phyloP scores from a whole-genome alignment of 192 early-diverging fungal species.

The Podochytrium sp. region DNA sequence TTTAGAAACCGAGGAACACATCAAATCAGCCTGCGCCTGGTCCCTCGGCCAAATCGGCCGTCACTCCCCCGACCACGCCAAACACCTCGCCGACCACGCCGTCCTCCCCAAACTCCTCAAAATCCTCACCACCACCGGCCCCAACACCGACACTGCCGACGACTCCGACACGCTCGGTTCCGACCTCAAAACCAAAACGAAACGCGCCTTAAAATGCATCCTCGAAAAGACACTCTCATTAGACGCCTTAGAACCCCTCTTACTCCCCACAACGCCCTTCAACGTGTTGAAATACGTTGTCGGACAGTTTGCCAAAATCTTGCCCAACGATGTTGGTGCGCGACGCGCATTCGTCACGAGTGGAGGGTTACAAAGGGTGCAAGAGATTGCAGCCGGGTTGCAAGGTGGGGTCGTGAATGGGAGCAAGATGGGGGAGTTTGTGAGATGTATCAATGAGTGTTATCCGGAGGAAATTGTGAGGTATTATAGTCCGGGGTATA shows the following conservation, averaged over 20 bases:
- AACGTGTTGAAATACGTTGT: slow-evolving; percentile 64
- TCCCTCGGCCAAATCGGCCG: slow-evolving; percentile 63
- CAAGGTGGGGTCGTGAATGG: slow-evolving; percentile 23
- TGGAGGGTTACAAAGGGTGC: slow-evolving; percentile 54
- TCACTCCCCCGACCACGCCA: slow-evolving; percentile 65
- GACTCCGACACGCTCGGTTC: slow-evolving; percentile 43
- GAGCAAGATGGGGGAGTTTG: slow-evolving; percentile 61
- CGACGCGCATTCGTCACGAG: slow-evolving; percentile 58
- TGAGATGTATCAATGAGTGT: slow-evolving; percentile 61
- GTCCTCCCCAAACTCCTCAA: slow-evolving; percentile 59
- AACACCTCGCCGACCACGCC: slow-evolving; percentile 56
- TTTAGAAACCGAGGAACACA: slow-evolving; percentile 54
- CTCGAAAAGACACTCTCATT: slow-evolving; percentile 56
- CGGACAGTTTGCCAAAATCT: slow-evolving; percentile 60
- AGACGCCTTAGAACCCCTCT: slow-evolving; percentile 57
- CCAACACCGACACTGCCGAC: slow-evolving; percentile 1
- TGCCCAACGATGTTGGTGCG: slow-evolving; percentile 61
- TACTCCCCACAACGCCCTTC: slow-evolving; percentile 52
- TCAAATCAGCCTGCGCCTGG: slow-evolving; percentile 65
- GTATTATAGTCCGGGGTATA: slow-evolving; percentile 66
- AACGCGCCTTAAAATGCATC: slow-evolving; percentile 59
- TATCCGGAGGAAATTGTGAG: slow-evolving; percentile 68
- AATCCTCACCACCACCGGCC: slow-evolving; percentile 38
- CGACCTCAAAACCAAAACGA: slow-evolving; percentile 58
- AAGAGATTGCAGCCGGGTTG: slow-evolving; percentile 59